phyloP scores from a whole-genome alignment of 208 protist genomes.

The Trypanosoma mega region DNA sequence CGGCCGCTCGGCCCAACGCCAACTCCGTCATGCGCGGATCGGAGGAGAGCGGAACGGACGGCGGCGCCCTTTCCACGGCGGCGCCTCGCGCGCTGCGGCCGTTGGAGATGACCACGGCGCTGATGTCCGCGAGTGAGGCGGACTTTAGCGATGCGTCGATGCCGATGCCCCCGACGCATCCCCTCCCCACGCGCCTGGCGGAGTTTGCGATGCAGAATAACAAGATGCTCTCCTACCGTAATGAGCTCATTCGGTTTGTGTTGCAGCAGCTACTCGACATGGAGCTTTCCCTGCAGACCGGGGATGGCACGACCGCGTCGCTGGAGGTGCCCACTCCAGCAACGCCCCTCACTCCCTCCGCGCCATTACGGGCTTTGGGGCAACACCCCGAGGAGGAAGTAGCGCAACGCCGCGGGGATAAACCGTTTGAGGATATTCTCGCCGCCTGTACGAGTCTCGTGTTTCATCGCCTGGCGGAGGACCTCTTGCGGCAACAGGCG shows the following conservation, averaged over 20 bases:
- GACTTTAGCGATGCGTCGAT: conserved; percentile 30
- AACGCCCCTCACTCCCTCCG: background rate
- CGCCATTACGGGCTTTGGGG: no score
- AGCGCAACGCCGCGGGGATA: conserved; percentile 5
- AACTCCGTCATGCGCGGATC: conserved; percentile 28
- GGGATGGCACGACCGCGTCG: conserved; percentile 21
- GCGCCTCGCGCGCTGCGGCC: conserved; percentile 4
- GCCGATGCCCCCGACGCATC: background rate
- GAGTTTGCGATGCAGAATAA: conserved; percentile 54
- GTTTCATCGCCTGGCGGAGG: conserved; percentile 53
- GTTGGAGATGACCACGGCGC: conserved; percentile 16
- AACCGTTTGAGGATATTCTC: conserved; percentile 52
- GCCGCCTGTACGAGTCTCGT: conserved; percentile 52
- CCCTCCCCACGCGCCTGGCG: conserved; percentile 10
- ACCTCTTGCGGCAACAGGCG: conserved; percentile 54
- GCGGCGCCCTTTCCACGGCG: background rate
- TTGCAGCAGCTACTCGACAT: conserved; percentile 59
- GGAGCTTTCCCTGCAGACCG: conserved; percentile 58
- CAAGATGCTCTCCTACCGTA: conserved; percentile 59
- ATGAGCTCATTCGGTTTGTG: conserved; percentile 65
- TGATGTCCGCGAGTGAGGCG: conserved; percentile 25
- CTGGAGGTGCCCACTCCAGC: background rate
- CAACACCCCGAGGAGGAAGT: no score
- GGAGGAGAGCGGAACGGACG: conserved; percentile 41
- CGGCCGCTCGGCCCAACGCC: no score